phyloP scores from a whole-genome alignment of 106 monocot species.

The Dioscorea dumetorum region DNA sequence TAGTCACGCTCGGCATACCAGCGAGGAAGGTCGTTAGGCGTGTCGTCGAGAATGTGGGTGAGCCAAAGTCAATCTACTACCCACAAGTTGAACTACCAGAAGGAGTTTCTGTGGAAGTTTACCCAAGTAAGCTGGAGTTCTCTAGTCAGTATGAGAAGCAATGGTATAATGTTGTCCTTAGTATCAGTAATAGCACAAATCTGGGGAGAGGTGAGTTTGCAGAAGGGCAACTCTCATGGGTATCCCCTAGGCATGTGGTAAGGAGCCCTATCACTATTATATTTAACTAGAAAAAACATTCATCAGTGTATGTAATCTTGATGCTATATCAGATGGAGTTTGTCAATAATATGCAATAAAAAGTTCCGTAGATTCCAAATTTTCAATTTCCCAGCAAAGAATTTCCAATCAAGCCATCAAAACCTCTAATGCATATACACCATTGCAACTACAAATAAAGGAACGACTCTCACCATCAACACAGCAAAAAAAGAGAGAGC shows the following conservation, averaged over 20 bases:
- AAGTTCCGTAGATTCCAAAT: no score
- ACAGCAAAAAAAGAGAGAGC: no score
- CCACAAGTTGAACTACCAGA: background rate
- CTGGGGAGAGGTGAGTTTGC: background rate
- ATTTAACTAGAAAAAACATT: background rate
- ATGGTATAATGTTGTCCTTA: slow-evolving; percentile 9
- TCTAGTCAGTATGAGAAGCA: background rate
- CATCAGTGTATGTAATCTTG: no score
- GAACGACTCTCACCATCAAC: no score
- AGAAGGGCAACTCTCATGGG: slow-evolving; percentile 22
- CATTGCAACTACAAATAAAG: no score
- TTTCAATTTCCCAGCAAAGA: no score
- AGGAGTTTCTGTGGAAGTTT: slow-evolving; percentile 16
- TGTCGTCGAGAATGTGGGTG: slow-evolving; percentile 12
- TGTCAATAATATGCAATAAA: no score
- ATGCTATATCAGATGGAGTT: no score
- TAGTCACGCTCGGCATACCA: background rate
- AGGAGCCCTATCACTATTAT: slow-evolving; percentile 22
- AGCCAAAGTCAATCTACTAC: background rate
- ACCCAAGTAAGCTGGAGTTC: slow-evolving; percentile 6
- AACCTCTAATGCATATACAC: no score
- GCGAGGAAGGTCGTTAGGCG: slow-evolving; percentile 6
- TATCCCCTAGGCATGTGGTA: slow-evolving; percentile 12
- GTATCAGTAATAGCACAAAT: background rate
- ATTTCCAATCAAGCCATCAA: no score